Evolutionary conservation across 108 stramenopile species (phyloP).

Genomic region (Schizochytrium sp.): DNA sequence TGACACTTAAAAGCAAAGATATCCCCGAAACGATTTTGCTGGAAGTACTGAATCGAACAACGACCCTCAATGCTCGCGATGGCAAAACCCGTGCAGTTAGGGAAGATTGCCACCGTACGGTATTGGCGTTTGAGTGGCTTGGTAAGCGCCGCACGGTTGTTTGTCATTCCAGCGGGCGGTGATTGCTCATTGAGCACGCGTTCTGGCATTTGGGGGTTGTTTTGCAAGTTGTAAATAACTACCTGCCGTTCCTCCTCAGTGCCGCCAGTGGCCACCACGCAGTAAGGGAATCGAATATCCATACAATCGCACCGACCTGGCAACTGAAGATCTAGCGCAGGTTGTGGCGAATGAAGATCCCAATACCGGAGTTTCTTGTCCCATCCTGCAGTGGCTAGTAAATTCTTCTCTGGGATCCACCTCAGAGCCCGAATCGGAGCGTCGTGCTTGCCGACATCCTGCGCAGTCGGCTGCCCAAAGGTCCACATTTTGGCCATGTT

Average conservation of each 20-base stretch:
- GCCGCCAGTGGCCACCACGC: conserved; percentile 86
- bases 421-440: conserved; percentile 82
- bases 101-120: conserved; percentile 85
- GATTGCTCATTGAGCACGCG: conserved; percentile 81
- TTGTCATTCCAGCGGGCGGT: background rate
- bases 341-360: conserved; percentile 85
- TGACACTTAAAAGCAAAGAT: conserved; percentile 78
- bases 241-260: conserved; percentile 76
- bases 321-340: conserved; percentile 81
- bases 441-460: conserved; percentile 90
- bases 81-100: conserved; percentile 69
- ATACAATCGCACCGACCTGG: conserved; percentile 88
- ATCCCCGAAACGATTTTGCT: conserved; percentile 57
- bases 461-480: conserved; percentile 76
- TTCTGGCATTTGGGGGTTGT: conserved; percentile 73
- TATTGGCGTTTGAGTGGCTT: conserved; percentile 87
- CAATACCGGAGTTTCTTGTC: conserved; percentile 88
- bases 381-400: conserved; percentile 85
- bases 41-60: conserved; percentile 76
- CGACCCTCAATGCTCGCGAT: conserved; percentile 75
- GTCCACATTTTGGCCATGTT: conserved; percentile 23
- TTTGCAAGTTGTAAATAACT: conserved; percentile 81
- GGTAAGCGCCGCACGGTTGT: background rate
- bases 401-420: conserved; percentile 76
- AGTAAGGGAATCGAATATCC: conserved; percentile 83